A percentile compares a stretch with the other conserved stretches of the same genome.
phyloP scores from a whole-genome alignment of 257 asterid species.

The Linaria vulgaris region DNA sequence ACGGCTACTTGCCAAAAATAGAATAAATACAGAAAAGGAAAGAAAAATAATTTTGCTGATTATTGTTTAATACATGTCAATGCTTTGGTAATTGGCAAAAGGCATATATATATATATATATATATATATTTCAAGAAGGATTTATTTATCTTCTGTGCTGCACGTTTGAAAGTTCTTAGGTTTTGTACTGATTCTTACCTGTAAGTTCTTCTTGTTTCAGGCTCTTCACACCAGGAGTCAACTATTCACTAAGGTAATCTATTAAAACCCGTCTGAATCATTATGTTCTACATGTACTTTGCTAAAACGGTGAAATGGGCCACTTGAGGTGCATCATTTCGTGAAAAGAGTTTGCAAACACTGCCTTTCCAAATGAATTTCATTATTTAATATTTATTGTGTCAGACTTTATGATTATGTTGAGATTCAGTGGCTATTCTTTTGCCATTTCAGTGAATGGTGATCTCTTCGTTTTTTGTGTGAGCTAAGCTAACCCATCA shows the following conservation, averaged over 20 bases:
- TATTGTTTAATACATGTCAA: too few relatives aligned
- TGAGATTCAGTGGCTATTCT: background rate
- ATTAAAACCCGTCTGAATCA: slow-evolving; percentile 19
- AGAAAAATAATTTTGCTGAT: too few relatives aligned
- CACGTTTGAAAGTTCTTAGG: too few relatives aligned
- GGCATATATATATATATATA: too few relatives aligned
- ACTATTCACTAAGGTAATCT: slow-evolving; percentile 78
- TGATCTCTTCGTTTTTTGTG: too few relatives aligned
- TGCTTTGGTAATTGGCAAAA: too few relatives aligned
- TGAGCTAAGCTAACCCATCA: too few relatives aligned
- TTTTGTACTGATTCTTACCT: slow-evolving; percentile 22
- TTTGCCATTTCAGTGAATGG: too few relatives aligned
- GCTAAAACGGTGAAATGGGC: background rate
- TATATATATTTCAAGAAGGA: too few relatives aligned
- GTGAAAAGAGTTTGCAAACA: background rate
- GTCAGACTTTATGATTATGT: background rate
- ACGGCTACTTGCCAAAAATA: too few relatives aligned
- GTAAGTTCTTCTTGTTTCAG: slow-evolving; percentile 46
- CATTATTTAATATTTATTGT: background rate
- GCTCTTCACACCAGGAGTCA: slow-evolving; percentile 77
- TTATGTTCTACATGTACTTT: slow-evolving; percentile 1
- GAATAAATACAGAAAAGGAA: too few relatives aligned
- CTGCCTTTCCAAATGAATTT: background rate
- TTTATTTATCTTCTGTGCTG: too few relatives aligned
- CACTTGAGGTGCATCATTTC: slow-evolving; percentile 17